Percentiles rank a stretch among this genome's conserved stretches.
phyloP scores from a whole-genome alignment of 352 stramenopile species.

The Aphanomyces cochlioides region DNA sequence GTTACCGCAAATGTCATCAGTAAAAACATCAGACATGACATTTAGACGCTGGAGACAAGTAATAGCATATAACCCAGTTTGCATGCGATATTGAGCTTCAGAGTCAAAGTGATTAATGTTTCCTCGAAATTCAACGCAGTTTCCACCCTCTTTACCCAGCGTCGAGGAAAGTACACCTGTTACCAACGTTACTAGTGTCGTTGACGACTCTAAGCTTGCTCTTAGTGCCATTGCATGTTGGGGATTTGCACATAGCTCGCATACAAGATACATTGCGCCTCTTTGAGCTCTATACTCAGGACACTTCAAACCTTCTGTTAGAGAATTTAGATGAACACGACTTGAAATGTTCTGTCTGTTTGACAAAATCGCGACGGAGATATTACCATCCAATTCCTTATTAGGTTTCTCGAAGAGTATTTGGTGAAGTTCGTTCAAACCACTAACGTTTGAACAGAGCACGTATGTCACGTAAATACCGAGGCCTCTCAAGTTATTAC shows the following conservation, averaged over 20 bases:
- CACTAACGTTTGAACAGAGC: not conserved
- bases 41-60: slow-evolving; percentile 8
- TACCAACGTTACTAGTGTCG: slow-evolving; percentile 6
- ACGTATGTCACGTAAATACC: slow-evolving; percentile 20
- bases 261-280: slow-evolving; percentile 16
- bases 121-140: slow-evolving; percentile 8
- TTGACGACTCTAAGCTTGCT: not conserved
- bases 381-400: not conserved
- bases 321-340: not conserved
- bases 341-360: not conserved
- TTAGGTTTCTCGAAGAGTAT: not conserved
- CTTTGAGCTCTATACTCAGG: not conserved
- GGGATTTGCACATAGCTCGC: not conserved
- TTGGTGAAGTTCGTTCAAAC: not conserved
- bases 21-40: slow-evolving; percentile 5
- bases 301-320: slow-evolving; percentile 24
- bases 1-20: not conserved
- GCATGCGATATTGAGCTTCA: not conserved
- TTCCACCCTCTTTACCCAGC: slow-evolving; percentile 10
- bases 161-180: slow-evolving; percentile 6
- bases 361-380: not conserved
- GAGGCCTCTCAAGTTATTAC: not conserved
- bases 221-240: not conserved
- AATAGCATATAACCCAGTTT: slow-evolving; percentile 3
- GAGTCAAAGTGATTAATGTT: not conserved